Evolutionary conservation across 495 filamentous ascomycete genomes (phyloP).

Genomic region (Friedmanniomyces simplex): DNA sequence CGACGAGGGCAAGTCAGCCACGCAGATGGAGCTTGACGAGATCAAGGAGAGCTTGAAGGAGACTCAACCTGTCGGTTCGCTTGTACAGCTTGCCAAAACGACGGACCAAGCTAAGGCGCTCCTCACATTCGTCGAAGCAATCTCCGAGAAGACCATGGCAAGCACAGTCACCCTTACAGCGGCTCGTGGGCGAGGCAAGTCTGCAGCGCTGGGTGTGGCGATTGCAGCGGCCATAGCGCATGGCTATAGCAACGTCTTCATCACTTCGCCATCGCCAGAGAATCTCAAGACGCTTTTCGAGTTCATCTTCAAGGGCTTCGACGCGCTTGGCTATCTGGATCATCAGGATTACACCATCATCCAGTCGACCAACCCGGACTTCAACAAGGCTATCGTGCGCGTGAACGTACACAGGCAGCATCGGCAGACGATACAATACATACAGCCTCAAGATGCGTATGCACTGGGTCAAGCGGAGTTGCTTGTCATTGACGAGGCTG

Average conservation of each 20-base stretch:
- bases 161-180: conserved; percentile 92
- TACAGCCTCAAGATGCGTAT: conserved; percentile 90
- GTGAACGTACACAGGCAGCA: conserved; percentile 95
- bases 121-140: conserved; percentile 90
- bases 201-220: conserved; percentile 85
- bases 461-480: conserved; percentile 92
- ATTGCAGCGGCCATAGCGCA: conserved; percentile 90
- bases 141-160: conserved; percentile 87
- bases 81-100: conserved; percentile 76
- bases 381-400: conserved; percentile 96
- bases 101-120: conserved; percentile 93
- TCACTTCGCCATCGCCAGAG: conserved; percentile 95
- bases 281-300: conserved; percentile 98
- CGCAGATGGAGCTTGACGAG: conserved; percentile 67
- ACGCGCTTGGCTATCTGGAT: conserved; percentile 83
- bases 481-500: conserved; percentile 94
- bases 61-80: conserved; percentile 70
- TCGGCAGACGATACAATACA: conserved; percentile 97
- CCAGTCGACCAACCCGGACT: conserved; percentile 95
- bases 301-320: conserved; percentile 97
- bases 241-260: conserved; percentile 98
- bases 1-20: conserved; percentile 52
- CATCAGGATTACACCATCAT: conserved; percentile 97
- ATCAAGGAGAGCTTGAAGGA: conserved; percentile 83
- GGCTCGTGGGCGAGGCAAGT: conserved; percentile 92